Evolutionary conservation across 2,329 filamentous ascomycete species (phyloP), one percentile per base, ranked within the genome.

Genomic region (Paraphoma chrysanthemicola): DNA sequence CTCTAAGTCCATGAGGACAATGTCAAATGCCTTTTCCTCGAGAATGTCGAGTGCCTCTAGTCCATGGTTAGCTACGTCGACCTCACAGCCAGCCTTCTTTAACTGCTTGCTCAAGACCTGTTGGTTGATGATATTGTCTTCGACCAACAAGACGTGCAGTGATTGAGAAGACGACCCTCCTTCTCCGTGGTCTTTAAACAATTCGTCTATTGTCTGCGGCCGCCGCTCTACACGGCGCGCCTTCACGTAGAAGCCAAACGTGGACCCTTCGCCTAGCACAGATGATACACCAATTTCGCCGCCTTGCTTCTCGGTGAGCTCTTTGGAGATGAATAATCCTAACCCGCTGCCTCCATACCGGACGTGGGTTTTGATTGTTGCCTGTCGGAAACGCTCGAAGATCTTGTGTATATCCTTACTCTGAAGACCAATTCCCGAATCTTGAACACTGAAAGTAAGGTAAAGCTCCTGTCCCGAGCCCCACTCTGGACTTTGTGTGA

Each of bases 1-100:
- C 68, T 78, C 81, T 6, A 85, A 79, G 59, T 86, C 84, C 79
- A 82, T 77, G 16, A 78, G 66, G 1, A 78, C 68, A 11, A 73
- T 66, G 39, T 75, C 71, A 30, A 75, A 73, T 1, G 46, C 56
- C 16, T 65, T 53, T 30, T 64, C 57, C 30, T 75, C 71, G n/a
- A 76, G 59, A 9, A 58, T 56, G 0, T 74, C 54, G 1, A 78
- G 60, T 2, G 76, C 76, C 60, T 77, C 75, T 11, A 73, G 64
- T n/a, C 76, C 76, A 46, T 77, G 73, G 30, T 74, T 75, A 2
- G 74, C 74, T 4, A 75, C 68, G 4, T 63, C 63, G 12, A 75
- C 67, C 3, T 60, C 28, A 41, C 69, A 74, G 2, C 66, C 68
- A 2, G 72, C 69, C 54, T 77, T 77, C 44, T 64, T 69, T 17